A percentile compares a stretch with the other conserved stretches of the same genome.
These are phyloP conservation scores for Hydnomerulius pinastri DNA, from an alignment of 768 basidiomycete species.

Conservation along the genomic window DNA sequence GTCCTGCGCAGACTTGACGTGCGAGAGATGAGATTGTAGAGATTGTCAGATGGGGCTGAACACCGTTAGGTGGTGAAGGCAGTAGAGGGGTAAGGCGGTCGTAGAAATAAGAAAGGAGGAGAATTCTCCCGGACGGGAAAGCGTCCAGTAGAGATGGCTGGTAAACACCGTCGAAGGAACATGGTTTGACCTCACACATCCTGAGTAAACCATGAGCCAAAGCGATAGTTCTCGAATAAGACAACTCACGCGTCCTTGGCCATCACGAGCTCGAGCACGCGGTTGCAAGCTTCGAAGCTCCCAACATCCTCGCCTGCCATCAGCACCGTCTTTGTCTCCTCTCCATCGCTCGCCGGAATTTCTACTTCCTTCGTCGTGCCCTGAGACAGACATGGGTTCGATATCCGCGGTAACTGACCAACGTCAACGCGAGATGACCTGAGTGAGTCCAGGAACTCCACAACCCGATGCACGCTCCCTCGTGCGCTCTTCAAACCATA, in stretches of 20 bases:
- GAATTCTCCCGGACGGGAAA: conserved; percentile 81
- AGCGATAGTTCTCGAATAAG: background rate
- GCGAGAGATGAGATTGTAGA: conserved; percentile 67
- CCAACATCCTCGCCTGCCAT: conserved; percentile 87
- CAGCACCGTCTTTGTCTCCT: conserved; percentile 59
- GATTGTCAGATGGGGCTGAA: conserved; percentile 43
- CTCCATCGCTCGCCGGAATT: conserved; percentile 49
- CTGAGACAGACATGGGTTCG: conserved; percentile 81
- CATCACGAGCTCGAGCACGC: conserved; percentile 84
- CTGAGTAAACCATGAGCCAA: conserved; percentile 35
- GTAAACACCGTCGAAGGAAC: conserved; percentile 97
- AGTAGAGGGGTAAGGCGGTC: conserved; percentile 88
- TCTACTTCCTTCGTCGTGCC: conserved; percentile 65
- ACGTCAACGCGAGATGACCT: conserved; percentile 21
- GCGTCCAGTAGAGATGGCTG: conserved; percentile 90
- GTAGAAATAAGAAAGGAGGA: conserved; percentile 98
- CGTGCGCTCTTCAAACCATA: conserved; percentile 93
- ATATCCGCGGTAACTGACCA: conserved; percentile 10
- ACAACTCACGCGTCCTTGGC: conserved; percentile 87
- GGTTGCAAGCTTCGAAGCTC: conserved; percentile 82
- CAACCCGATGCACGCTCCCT: conserved; percentile 80
- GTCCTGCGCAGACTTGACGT: conserved; percentile 71
- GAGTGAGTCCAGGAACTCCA: conserved; percentile 78
- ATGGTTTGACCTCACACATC: conserved; percentile 88
- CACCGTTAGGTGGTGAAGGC: conserved; percentile 24